phyloP scores from a whole-genome alignment of 1,284 basidiomycete species.

The Apiotrichum akiyoshidainum region DNA sequence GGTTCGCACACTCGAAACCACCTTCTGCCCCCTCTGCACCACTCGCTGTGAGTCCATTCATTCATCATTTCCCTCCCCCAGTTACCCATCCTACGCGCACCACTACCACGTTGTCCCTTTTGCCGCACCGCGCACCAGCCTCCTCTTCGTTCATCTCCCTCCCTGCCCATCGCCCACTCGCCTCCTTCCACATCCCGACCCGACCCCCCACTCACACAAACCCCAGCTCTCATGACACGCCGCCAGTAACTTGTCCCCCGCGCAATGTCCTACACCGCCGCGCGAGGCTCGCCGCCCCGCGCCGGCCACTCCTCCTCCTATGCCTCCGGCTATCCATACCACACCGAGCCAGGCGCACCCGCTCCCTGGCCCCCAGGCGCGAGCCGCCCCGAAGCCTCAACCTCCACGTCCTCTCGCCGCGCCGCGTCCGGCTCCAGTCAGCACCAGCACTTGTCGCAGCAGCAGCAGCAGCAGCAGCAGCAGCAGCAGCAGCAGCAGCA shows the following conservation, averaged over 20 bases:
- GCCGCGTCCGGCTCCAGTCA: not conserved
- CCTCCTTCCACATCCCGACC: not conserved
- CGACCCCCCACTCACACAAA: not conserved
- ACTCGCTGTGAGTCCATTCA: not conserved
- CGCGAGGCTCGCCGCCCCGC: slow-evolving; percentile 24
- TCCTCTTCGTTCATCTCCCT: not conserved
- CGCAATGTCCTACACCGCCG: slow-evolving; percentile 20
- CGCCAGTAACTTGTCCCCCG: slow-evolving; percentile 10
- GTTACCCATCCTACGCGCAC: not conserved
- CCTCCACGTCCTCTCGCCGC: slow-evolving; percentile 1
- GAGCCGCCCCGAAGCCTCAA: not conserved
- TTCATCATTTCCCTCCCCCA: not conserved
- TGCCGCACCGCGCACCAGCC: not conserved
- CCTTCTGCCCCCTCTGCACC: not conserved
- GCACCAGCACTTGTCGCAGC: too few relatives aligned
- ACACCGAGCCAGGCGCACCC: not conserved
- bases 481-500: too few relatives aligned
- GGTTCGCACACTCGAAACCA: not conserved
- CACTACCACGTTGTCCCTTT: not conserved
- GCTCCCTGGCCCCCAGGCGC: not conserved
- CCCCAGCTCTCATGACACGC: slow-evolving; percentile 8
- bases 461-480: too few relatives aligned
- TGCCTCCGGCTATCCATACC: slow-evolving; percentile 3
- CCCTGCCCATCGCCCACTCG: too few relatives aligned
- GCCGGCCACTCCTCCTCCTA: slow-evolving; percentile 11